Base-by-base conservation (phyloP, 345 rosid genomes). In the Eucalyptus erythrocorys region DNA sequence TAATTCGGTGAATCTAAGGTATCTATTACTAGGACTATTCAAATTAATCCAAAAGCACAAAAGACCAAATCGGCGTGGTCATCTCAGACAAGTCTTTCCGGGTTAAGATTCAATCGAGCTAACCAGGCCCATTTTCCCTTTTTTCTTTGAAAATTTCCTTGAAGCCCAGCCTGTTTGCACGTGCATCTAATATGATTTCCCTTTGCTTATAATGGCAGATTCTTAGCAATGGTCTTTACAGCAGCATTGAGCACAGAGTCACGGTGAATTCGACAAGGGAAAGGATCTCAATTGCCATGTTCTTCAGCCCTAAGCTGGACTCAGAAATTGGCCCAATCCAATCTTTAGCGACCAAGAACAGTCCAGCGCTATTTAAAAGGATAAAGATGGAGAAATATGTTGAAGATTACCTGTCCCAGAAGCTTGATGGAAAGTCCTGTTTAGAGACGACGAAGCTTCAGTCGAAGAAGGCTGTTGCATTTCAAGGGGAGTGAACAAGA, bases 241-340 rank as follows among this genome's bases (percentile, higher is more conserved):
- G 22, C 3, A 90, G 92, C 86, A 32, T 91, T 19, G 92, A 89
- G 88, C 90, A 82, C 32, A 86, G 88, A 48, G 90, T 30, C 7
- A 90, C 81, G 1, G 90, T 88, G 48, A 90, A 88, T 81, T 40
- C 88, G 1, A 51, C 15, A 9, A 86, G 48, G 6, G 91, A 89
- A 86, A 87, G 90, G 80, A 13, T 91, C 32, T 88, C 90, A 6
- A 47, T 89, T 84, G 85, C 79, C 2, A 88, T 86, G 51, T 82
- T 82, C 57, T 90, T 86, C 81, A 42, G 64, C 89, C 86, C 89
- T 40, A 88, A 88, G 27, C 16, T 88, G 87, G 91, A 88, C 17
- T 89, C 88, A 42, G 88, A 88, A 6, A 27, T 90, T 48, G 91
- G 91, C 37, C 90, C 91, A 19, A 64, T 88, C 49, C 59, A 87